A percentile compares a stretch with the other conserved stretches of the same genome.
These are phyloP conservation scores for Panaeolus papilionaceus DNA, from an alignment of 768 basidiomycete species.

Conservation along the genomic window DNA sequence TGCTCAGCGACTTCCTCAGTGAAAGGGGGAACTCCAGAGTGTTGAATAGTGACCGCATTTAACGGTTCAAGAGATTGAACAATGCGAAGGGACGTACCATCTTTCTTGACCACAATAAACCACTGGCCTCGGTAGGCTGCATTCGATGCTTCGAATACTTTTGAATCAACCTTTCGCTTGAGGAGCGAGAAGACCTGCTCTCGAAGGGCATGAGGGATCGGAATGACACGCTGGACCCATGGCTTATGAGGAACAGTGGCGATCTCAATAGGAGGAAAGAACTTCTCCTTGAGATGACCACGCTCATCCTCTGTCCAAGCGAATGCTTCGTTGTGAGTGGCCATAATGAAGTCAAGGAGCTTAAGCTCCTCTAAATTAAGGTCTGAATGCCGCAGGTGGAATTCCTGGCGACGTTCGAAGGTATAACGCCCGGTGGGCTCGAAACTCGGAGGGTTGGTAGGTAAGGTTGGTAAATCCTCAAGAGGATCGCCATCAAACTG, in stretches of 20 bases:
- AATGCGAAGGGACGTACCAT: slow-evolving; percentile 34
- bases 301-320: slow-evolving; percentile 35
- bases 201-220: no score
- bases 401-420: background rate
- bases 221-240: no score
- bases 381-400: background rate
- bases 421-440: background rate
- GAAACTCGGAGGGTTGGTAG: background rate
- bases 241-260: slow-evolving; percentile 23
- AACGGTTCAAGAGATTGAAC: slow-evolving; percentile 43
- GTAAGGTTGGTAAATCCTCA: background rate
- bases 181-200: no score
- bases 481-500: slow-evolving; percentile 4
- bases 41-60: slow-evolving; percentile 37
- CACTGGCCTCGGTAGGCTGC: slow-evolving; percentile 40
- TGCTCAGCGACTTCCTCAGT: slow-evolving; percentile 35
- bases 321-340: slow-evolving; percentile 21
- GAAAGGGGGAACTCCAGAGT: slow-evolving; percentile 24
- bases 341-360: slow-evolving; percentile 29
- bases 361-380: slow-evolving; percentile 22
- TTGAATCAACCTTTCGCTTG: no score
- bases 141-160: no score
- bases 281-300: slow-evolving; percentile 37
- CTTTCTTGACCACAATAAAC: slow-evolving; percentile 44
- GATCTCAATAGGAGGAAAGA: slow-evolving; percentile 37